Conservation (phyloP, 305 asterid species). For the Ajuga reptans region DNA sequence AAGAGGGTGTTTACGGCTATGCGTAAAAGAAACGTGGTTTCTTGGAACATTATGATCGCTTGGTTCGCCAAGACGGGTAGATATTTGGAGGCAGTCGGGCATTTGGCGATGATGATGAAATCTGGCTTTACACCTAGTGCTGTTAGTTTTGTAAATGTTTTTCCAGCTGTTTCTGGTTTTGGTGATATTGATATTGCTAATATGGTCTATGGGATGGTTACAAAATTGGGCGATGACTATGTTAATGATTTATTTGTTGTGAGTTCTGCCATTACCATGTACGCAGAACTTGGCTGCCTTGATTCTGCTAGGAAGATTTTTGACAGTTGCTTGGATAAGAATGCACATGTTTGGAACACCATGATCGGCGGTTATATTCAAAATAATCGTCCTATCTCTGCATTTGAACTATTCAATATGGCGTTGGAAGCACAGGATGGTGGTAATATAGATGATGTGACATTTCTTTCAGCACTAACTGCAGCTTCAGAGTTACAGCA, state of each 20-base stretch:
- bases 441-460: constrained; percentile 51
- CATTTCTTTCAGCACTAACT: constrained; percentile 57
- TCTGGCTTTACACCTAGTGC: constrained; percentile 52
- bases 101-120: constrained; percentile 62
- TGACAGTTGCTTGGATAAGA: constrained; percentile 54
- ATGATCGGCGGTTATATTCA: constrained; percentile 68
- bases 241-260: constrained; percentile 58
- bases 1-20: constrained; percentile 49
- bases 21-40: constrained; percentile 70
- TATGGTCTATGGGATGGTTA: constrained; percentile 48
- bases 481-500: constrained; percentile 73
- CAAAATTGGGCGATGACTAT: constrained; percentile 50
- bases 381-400: constrained; percentile 43
- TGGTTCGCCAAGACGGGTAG: constrained; percentile 59
- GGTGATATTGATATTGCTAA: constrained; percentile 42
- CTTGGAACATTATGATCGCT: constrained; percentile 71
- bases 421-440: constrained; percentile 42
- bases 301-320: constrained; percentile 51
- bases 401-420: constrained; percentile 48
- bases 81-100: constrained; percentile 47
- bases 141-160: constrained; percentile 65
- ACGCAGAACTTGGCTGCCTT: constrained; percentile 61
- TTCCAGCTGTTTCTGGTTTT: constrained; percentile 56
- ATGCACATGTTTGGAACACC: constrained; percentile 77
- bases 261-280: constrained; percentile 79